Evolutionary conservation across 1,139 yeast species (phyloP).

Genomic region (Candida frijolesensis): DNA sequence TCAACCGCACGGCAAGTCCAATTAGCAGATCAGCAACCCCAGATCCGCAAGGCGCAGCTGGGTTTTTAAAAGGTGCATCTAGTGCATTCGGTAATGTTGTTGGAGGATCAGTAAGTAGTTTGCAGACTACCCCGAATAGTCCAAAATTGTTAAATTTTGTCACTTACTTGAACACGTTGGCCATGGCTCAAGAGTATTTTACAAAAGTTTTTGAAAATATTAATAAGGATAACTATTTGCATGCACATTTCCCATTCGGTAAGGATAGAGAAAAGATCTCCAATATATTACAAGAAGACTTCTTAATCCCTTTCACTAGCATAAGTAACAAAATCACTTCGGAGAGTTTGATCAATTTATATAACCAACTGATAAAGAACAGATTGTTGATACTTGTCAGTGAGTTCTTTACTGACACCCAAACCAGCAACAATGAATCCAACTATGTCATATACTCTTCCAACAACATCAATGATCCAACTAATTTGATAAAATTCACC

Average conservation of each 20-base stretch:
- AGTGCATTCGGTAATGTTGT: conserved; percentile 51
- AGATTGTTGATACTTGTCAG: conserved; percentile 50
- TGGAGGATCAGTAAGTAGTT: conserved; percentile 25
- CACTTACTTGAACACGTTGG: conserved; percentile 62
- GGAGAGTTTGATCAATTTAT: conserved; percentile 57
- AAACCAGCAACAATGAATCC: conserved; percentile 37
- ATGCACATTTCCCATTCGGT: conserved; percentile 56
- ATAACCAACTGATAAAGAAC: conserved; percentile 57
- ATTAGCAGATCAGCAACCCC: conserved; percentile 39
- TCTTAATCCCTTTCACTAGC: conserved; percentile 40
- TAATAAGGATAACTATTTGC: conserved; percentile 27
- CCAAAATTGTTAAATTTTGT: conserved; percentile 50
- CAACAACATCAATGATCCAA: conserved; percentile 31
- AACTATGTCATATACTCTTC: conserved; percentile 37
- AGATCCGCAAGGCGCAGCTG: conserved; percentile 28
- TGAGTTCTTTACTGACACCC: conserved; percentile 55
- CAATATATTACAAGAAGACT: conserved; percentile 40
- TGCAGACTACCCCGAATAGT: conserved; percentile 25
- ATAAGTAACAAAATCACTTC: conserved; percentile 49
- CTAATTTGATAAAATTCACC: conserved; percentile 47
- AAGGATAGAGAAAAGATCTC: conserved; percentile 49
- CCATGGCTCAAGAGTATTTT: conserved; percentile 59
- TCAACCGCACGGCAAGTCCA: conserved; percentile 24
- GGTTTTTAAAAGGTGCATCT: conserved; percentile 49
- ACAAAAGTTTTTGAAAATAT: conserved; percentile 46